These are phyloP conservation scores for Phytophthora ohioensis DNA, from an alignment of 352 stramenopile genomes.

Conservation along the genomic window DNA sequence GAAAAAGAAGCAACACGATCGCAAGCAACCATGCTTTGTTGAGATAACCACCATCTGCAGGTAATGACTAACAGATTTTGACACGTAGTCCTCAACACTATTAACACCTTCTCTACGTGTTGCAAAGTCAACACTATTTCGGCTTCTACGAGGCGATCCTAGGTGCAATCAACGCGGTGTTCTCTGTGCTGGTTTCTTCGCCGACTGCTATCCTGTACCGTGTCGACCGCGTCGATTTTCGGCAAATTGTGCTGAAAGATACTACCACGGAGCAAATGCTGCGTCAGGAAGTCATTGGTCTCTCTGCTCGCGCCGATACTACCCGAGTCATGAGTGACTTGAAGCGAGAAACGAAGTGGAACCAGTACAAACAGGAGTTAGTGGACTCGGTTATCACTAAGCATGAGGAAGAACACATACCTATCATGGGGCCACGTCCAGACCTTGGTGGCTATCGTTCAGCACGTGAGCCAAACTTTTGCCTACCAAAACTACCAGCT, in stretches of 20 bases:
- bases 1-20: conserved; percentile 10
- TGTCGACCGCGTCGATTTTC: conserved; percentile 75
- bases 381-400: conserved; percentile 45
- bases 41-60: conserved; percentile 67
- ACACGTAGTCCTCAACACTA: neutral
- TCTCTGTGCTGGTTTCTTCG: conserved; percentile 71
- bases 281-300: conserved; percentile 45
- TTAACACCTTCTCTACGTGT: neutral
- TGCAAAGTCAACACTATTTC: conserved; percentile 64
- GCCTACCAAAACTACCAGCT: conserved; percentile 26
- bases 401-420: conserved; percentile 49
- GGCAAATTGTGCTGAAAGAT: conserved; percentile 72
- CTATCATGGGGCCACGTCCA: conserved; percentile 51
- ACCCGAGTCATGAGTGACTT: conserved; percentile 58
- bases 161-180: conserved; percentile 48
- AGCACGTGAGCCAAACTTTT: conserved; percentile 34
- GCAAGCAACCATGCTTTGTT: conserved; percentile 49
- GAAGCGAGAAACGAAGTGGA: conserved; percentile 54
- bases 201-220: conserved; percentile 68
- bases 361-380: conserved; percentile 60
- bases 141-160: conserved; percentile 64
- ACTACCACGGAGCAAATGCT: conserved; percentile 53
- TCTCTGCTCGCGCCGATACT: conserved; percentile 51
- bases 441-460: conserved; percentile 28
- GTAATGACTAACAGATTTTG: conserved; percentile 22